Percentiles rank a stretch among this genome's conserved stretches.
These are phyloP conservation scores for Gremmenia infestans DNA, from an alignment of 2,329 filamentous ascomycete species.

Conservation along the genomic window DNA sequence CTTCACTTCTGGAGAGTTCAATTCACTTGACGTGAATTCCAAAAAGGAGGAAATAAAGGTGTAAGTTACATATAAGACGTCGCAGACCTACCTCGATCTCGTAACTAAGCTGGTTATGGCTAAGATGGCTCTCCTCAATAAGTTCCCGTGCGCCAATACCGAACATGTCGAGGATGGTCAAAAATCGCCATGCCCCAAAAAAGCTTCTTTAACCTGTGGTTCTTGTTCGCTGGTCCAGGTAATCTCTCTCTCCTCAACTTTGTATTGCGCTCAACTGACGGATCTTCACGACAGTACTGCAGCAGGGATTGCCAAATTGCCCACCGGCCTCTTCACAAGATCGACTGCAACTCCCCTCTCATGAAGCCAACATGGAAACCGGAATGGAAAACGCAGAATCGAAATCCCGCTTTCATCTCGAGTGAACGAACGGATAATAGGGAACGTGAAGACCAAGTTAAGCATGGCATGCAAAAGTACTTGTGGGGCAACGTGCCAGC, in stretches of 20 bases:
- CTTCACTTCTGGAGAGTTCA: too few relatives aligned
- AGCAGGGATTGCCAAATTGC: conserved; percentile 5
- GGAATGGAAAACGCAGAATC: conserved; percentile 4
- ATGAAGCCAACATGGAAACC: conserved; percentile 12
- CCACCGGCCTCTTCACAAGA: conserved; percentile 10
- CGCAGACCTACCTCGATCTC: too few relatives aligned
- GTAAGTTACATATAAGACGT: too few relatives aligned
- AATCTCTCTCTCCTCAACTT: not conserved
- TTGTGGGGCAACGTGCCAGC: conserved; percentile 41
- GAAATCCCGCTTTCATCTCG: conserved; percentile 5
- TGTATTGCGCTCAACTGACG: not conserved
- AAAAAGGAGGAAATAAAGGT: not conserved
- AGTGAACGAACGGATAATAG: too few relatives aligned
- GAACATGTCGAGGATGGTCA: not conserved
- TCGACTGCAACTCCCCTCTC: conserved; percentile 11
- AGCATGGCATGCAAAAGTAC: conserved; percentile 25
- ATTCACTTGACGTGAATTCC: too few relatives aligned
- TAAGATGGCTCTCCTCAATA: not conserved
- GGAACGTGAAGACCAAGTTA: not conserved
- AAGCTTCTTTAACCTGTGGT: not conserved
- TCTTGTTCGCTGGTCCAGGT: not conserved
- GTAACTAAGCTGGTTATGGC: not conserved
- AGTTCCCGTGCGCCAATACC: not conserved
- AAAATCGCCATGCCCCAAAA: not conserved
- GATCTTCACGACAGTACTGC: conserved; percentile 8